Base-by-base conservation (phyloP, 805 yeast species). In the Kazachstania martiniae region DNA sequence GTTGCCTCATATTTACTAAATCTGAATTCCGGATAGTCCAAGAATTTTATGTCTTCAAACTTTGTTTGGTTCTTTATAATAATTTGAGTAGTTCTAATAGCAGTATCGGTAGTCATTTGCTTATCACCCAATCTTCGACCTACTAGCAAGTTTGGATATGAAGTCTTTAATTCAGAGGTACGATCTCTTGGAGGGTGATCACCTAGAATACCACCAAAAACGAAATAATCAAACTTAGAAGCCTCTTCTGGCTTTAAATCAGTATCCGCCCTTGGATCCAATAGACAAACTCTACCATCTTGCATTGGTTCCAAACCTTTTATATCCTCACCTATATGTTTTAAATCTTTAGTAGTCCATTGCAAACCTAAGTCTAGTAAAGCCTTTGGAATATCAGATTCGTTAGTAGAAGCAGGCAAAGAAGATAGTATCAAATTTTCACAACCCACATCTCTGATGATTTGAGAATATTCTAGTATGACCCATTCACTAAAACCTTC, bases 61-160 rank as follows among this genome's bases (percentile, higher is more conserved):
- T 56, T 52, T 2, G 46, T 62, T 33, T 66, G 60, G 27, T 70
- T 68, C 37, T 76, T 74, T n/a, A 84, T 62, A 18, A 89, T 87
- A 28, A 70, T 51, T 47, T 85, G 86, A 1, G 96, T 85, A 13
- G 94, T 85, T 57, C 98, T 72, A 21, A 91, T 79, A 0, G 97
- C 97, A 1, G 98, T 89, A 53, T 89, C 98, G 0, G 98, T 89
- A 12, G 97, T 85, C 97, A 89, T 91, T 55, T 89, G 98, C 43
- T 80, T 70, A 32, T 65, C 70, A 2, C 95, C 97, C 33, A 89
- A 65, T 53, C 95, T 70, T 61, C 91, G 76, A 7, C 96, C 95
- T 1, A 72, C 74, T 49, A 86, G 77, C 15, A 57, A 37, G 28
- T 49, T 38, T 0, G 95, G 94, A 44, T 86, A 77, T 47, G 81